phyloP scores from a whole-genome alignment of 768 basidiomycete genomes.

The Cubamyces lactineus region DNA sequence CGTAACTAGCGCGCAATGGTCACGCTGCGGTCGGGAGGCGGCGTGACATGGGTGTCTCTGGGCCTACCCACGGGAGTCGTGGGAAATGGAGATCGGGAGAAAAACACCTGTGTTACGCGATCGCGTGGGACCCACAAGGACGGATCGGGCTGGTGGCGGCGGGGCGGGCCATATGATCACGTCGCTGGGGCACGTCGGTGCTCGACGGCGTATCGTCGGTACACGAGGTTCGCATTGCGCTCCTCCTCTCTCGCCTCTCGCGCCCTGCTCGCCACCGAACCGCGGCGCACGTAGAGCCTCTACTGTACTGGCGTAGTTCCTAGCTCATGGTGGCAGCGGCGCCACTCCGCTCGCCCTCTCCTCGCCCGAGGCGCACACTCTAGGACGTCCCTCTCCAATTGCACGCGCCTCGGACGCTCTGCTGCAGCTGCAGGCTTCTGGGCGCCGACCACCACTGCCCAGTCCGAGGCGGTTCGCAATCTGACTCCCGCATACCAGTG shows the following conservation, averaged over 20 bases:
- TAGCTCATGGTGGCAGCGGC: too few species aligned
- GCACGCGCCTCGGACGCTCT: too few species aligned
- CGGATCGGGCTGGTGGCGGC: conserved; percentile 16
- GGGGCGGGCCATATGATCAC: conserved; percentile 19
- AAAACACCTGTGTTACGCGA: not conserved
- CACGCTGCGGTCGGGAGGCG: not conserved
- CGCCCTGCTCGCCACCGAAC: not conserved
- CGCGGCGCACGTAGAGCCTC: not conserved
- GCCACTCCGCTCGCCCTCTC: not conserved
- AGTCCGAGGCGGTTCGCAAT: conserved; percentile 10
- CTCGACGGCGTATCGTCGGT: conserved; percentile 1
- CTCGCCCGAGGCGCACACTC: not conserved
- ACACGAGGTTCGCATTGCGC: not conserved
- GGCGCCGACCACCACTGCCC: not conserved
- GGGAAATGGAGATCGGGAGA: conserved; percentile 7
- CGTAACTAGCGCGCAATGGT: conserved; percentile 7
- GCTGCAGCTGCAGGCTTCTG: not conserved
- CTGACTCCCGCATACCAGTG: conserved; percentile 2
- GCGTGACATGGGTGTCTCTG: not conserved
- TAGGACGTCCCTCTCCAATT: not conserved
- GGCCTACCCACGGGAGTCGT: conserved; percentile 6
- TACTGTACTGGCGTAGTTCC: too few species aligned
- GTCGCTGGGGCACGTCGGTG: conserved; percentile 5
- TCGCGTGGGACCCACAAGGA: conserved; percentile 9
- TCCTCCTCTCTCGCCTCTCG: not conserved